Conservation (phyloP, 768 basidiomycete species). For the Hebeloma cylindrosporum region DNA sequence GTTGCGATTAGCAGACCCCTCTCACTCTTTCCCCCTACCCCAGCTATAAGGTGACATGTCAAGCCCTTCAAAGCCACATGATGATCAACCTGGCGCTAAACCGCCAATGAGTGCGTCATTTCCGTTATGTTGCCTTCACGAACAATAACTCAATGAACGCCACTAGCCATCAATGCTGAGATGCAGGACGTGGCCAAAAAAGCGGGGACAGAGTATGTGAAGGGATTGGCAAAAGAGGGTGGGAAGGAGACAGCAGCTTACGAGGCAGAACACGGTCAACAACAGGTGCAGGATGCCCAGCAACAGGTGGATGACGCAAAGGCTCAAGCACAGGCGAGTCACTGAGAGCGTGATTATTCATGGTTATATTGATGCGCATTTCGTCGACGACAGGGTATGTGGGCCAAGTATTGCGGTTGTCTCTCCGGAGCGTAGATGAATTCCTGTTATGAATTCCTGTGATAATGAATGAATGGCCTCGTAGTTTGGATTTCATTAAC, state of each 20-base stretch:
- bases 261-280: slow-evolving; percentile 14
- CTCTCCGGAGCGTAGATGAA: slow-evolving; percentile 13
- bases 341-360: neutral
- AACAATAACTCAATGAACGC: neutral
- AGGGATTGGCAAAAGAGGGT: slow-evolving; percentile 25
- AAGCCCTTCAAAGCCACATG: no score
- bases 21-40: neutral
- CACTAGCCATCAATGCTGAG: slow-evolving; percentile 2
- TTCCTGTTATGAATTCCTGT: neutral
- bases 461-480: no score
- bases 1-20: no score
- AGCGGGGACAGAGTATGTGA: slow-evolving; percentile 19
- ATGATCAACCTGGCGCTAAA: slow-evolving; percentile 13
- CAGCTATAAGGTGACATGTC: slow-evolving; percentile 1
- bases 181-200: slow-evolving; percentile 16
- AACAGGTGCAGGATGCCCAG: slow-evolving; percentile 16
- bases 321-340: slow-evolving; percentile 26
- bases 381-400: slow-evolving; percentile 20
- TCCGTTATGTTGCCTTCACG: neutral
- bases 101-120: slow-evolving; percentile 15
- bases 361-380: neutral
- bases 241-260: slow-evolving; percentile 28
- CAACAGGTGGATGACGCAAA: slow-evolving; percentile 29
- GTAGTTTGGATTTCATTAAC: no score
- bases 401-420: slow-evolving; percentile 30